Percentiles rank a stretch among this genome's conserved stretches.
These are phyloP conservation scores for Corymbia maculata DNA, from an alignment of 345 rosid species.

Conservation along the genomic window DNA sequence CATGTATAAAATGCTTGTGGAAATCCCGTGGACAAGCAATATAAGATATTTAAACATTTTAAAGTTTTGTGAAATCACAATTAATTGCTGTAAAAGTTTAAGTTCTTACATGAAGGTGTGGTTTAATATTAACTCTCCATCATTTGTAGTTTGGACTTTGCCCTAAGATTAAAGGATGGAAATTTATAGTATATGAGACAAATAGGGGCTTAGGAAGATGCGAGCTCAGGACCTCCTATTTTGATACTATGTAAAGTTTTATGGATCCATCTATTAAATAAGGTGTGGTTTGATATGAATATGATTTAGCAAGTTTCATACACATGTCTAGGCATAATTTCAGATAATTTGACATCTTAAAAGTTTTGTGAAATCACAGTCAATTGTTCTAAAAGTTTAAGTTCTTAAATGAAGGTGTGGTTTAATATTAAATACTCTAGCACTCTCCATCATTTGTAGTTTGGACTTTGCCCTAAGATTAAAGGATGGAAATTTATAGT, in stretches of 20 bases:
- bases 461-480: neutral
- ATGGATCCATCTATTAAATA: neutral
- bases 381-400: neutral
- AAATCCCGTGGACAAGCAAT: neutral
- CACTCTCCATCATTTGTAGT: neutral
- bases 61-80: neutral
- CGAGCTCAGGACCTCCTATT: neutral
- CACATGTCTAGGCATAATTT: neutral
- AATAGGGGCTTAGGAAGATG: neutral
- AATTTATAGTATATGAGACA: neutral
- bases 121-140: neutral
- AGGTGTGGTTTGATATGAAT: neutral
- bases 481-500: neutral
- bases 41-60: neutral
- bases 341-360: neutral
- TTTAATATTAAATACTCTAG: neutral
- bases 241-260: neutral
- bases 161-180: neutral
- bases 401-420: neutral
- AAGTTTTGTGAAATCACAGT: neutral
- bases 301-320: neutral
- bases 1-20: neutral
- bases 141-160: neutral
- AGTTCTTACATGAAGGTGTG: neutral
- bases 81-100: neutral